These are phyloP conservation scores for Lunasporangiospora selenospora DNA, from an alignment of 192 early-diverging fungal species.

Conservation along the genomic window DNA sequence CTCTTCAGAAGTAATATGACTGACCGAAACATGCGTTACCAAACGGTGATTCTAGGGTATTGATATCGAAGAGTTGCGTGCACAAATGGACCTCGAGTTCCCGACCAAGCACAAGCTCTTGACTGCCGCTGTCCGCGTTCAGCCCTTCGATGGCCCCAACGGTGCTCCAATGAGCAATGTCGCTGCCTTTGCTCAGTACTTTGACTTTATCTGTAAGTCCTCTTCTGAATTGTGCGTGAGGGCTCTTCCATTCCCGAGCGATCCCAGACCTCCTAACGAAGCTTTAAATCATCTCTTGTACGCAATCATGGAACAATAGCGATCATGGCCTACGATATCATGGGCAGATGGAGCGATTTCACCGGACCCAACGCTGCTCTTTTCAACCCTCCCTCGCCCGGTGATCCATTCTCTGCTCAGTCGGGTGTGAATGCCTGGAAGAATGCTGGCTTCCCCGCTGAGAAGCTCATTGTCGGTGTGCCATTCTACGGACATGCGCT, in stretches of 20 bases:
- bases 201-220: conserved; percentile 72
- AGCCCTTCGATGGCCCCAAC: conserved; percentile 59
- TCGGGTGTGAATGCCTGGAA: conserved; percentile 62
- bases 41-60: conserved; percentile 4
- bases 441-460: conserved; percentile 58
- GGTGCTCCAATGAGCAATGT: conserved; percentile 59
- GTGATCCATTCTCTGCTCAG: conserved; percentile 48
- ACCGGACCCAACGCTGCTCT: conserved; percentile 58
- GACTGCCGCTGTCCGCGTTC: conserved; percentile 67
- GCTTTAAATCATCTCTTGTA: too few species aligned
- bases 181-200: conserved; percentile 55
- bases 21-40: background rate
- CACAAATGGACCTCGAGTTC: conserved; percentile 47
- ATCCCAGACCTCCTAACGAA: too few species aligned
- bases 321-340: conserved; percentile 43
- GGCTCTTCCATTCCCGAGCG: too few species aligned
- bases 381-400: conserved; percentile 18
- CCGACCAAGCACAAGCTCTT: conserved; percentile 56
- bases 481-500: conserved; percentile 65
- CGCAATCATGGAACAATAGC: too few species aligned
- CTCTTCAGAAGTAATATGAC: too few species aligned
- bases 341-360: conserved; percentile 26
- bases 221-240: conserved; percentile 54
- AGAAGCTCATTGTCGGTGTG: conserved; percentile 63
- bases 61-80: conserved; percentile 59